Evolutionary conservation across 2,329 filamentous ascomycete species (phyloP), one percentile per base, ranked within the genome.

Genomic region (Sphaerulina musiva): DNA sequence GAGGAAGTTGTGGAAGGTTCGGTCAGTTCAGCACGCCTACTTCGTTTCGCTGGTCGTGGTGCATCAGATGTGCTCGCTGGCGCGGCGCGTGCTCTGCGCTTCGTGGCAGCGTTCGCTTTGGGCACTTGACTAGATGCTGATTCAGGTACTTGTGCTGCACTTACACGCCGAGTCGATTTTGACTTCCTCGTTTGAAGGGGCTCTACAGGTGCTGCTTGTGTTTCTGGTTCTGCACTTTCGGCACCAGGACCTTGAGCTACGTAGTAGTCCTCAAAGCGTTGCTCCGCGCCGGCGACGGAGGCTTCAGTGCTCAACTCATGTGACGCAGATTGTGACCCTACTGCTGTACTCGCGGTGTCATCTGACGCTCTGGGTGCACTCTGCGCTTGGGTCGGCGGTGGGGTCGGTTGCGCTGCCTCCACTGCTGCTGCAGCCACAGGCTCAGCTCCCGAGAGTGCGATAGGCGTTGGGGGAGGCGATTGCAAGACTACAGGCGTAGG

Each of bases 31-130:
- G 48, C 32, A 38, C 48, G 48, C 14, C 41, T 44, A 36, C 26
- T 51, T 26, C 48, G 48, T 41, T 51, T 51, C 10, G 59, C 54
- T 32, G 62, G 56, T n/a, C 56, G 39, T 32, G 51, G 23, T 43
- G 43, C 53, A 32, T 55, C 11, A 2, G 46, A 20, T 2, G 58
- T 23, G 26, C 48, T 31, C 2, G 40, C 49, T 26, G 43, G 53
- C 38, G 46, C 50, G 40, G 46, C 43, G 47, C 50, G 51, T 39
- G 53, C 41, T 42, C 53, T 56, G 12, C 54, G 47, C 42, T 53
- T 53, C 14, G 46, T 12, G n/a, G 38, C 34, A 29, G 49, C 8
- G 9, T 46, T 41, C 17, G 41, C n/a, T 17, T 39, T 34, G n/a
- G 31, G 29, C 12, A 17, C n/a, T 10, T 40, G 36, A 31, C 42